Evolutionary conservation across 306 rosid genomes (phyloP), one percentile per base, ranked within the genome.

Genomic region (Begonia fuchsioides): DNA sequence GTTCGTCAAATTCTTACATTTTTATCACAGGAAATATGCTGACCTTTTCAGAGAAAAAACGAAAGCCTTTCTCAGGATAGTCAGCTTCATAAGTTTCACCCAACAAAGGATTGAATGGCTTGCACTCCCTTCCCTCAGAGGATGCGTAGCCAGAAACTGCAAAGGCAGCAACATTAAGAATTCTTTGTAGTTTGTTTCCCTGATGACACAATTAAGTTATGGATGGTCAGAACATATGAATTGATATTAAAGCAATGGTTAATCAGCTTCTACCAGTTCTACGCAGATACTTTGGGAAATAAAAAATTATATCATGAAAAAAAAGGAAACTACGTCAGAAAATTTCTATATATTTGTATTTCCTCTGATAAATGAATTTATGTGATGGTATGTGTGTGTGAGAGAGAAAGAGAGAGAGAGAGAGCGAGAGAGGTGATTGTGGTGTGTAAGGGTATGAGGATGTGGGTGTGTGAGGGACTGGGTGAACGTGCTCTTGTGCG

Each of bases 51-150:
- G 98, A 90, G 78, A 90, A 85, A 79, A 90, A 90, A 19, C 79
- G 98, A 51, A 90, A 57, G 62, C 95, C 98, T 73, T 75, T 85
- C 41, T 90, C 95, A 15, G 94, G 95, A 73, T 40, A 90, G 61
- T 85, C 79, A 32, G 98, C 98, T 68, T 90, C 98, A 56, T 85
- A 90, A 49, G 98, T 90, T 90, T 90, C 98, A 51, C 98, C 98
- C 50, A 90, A 70, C 79, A 90, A 69, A 43, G 98, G 98, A 65
- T 90, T 90, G 68, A 90, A 90, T 41, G 98, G 98, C 72, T 90
- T 90, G 64, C 98, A 90, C 51, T 81, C 87, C 51, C 98, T 84
- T 45, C 94, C 95, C 79, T 85, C 94, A 19, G 92, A 81, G 32
- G 98, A 90, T 19, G 98, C 98, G 69, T 90, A 90, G 43, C 92